Base-by-base conservation (phyloP, 257 asterid genomes). In the Penstemon barbatus region DNA sequence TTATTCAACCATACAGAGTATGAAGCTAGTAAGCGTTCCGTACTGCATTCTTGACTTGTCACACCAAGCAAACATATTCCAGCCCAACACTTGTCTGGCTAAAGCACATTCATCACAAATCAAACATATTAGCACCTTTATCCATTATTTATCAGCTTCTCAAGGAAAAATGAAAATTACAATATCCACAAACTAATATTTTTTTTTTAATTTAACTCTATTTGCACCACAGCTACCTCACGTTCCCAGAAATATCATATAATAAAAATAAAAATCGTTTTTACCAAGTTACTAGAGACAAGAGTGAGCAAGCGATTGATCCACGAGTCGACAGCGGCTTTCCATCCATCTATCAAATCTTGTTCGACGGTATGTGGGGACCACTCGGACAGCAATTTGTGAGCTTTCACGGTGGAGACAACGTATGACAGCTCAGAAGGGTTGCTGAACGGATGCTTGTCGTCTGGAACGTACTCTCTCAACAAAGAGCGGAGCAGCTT, bases 71-170 rank as follows among this genome's bases (percentile, higher is more conserved):
- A 83, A 78, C 92, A 88, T 73, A 88, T 81, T 63, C 96, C 99
- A 33, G 92, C 95, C 96, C 92, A 90, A 66, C 86, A 69, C 78
- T 90, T 93, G 74, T 88, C 96, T 75, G 96, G 88, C 99, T 93
- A 80, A 57, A 82, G 57, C 71, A 54, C 77, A 73, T 63, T 68
- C 74, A 65, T 11, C 49, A 61, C 64, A 48, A 73, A 72, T 58
- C 12, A 73, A 53, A 72, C 49, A 61, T 19, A 71, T 71, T 33
- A 69, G 65, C 55, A 56, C 42, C 68, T 12, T 33, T 59, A 25
- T 41, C 42, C 70, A 43, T 39, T 10, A 18, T 5, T 51, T 15
- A 45, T 15, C 33, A 54, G 57, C 61, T 54, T 36, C 58, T 18
- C 40, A 60, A 37, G 41, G 39, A n/a, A 38, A 71, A 8, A 43